phyloP scores from a whole-genome alignment of 441 rosid species.

The Raphanus hybrid region DNA sequence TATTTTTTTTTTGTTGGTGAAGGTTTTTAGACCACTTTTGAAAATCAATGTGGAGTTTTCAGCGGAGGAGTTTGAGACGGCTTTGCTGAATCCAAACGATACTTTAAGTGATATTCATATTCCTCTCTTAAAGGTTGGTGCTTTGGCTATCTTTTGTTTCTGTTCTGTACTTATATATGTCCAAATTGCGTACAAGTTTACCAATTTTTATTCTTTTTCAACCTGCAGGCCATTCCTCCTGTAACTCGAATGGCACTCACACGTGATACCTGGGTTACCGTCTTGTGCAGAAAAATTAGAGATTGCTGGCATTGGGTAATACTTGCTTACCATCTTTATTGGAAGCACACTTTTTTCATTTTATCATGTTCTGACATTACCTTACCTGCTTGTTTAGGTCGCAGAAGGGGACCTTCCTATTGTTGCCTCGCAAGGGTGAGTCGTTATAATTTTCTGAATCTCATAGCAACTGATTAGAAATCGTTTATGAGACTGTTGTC shows the following conservation, averaged over 20 bases:
- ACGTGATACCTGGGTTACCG: slow-evolving; percentile 97
- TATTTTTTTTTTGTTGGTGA: slow-evolving; percentile 28
- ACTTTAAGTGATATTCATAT: slow-evolving; percentile 92
- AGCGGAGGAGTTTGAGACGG: slow-evolving; percentile 96
- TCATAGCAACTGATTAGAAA: slow-evolving; percentile 19
- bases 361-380: slow-evolving; percentile 32
- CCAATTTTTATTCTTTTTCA: slow-evolving; percentile 1
- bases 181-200: not conserved
- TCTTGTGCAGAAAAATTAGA: slow-evolving; percentile 94
- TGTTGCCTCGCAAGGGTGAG: slow-evolving; percentile 97
- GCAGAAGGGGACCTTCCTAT: slow-evolving; percentile 98
- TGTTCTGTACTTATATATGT: not conserved
- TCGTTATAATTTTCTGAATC: slow-evolving; percentile 39
- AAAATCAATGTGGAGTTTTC: slow-evolving; percentile 88
- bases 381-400: slow-evolving; percentile 60
- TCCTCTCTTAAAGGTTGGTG: slow-evolving; percentile 86
- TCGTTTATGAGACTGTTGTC: slow-evolving; percentile 41
- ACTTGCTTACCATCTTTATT: slow-evolving; percentile 39
- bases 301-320: slow-evolving; percentile 99
- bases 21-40: slow-evolving; percentile 91
- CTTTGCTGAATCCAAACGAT: slow-evolving; percentile 82
- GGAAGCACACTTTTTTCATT: slow-evolving; percentile 25
- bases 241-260: slow-evolving; percentile 94
- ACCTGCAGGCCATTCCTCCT: slow-evolving; percentile 91
- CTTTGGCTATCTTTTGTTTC: not conserved